These are phyloP conservation scores for Eudorina sp. DNA, from an alignment of 139 green algal species.

Conservation along the genomic window DNA sequence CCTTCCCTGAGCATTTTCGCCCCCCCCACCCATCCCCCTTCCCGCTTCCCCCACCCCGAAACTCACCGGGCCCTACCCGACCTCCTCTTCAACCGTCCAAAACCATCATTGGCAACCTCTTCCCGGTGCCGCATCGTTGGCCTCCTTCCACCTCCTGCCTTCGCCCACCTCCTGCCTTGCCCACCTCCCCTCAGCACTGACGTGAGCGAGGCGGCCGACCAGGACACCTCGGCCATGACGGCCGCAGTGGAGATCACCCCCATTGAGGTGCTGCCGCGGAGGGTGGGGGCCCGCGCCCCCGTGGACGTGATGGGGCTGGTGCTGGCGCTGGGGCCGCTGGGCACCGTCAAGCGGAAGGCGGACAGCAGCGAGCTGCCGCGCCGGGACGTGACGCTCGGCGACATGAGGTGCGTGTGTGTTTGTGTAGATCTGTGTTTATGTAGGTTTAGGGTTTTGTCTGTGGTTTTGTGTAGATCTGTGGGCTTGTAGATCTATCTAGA, in stretches of 20 bases:
- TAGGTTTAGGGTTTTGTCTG: too few relatives aligned
- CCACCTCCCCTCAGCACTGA: constrained; percentile 62
- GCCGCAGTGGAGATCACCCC: constrained; percentile 74
- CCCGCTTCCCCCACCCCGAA: too few relatives aligned
- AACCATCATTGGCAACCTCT: too few relatives aligned
- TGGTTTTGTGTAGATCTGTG: too few relatives aligned
- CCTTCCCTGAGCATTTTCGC: too few relatives aligned
- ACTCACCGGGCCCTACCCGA: too few relatives aligned
- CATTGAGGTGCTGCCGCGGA: constrained; percentile 75
- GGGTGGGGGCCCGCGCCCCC: constrained; percentile 72
- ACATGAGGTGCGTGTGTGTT: constrained; percentile 67
- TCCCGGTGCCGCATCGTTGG: too few relatives aligned
- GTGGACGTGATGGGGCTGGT: constrained; percentile 89
- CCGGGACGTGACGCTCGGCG: constrained; percentile 81
- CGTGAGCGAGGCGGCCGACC: constrained; percentile 77
- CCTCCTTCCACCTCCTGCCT: too few relatives aligned
- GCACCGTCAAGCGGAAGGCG: constrained; percentile 87
- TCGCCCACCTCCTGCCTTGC: background rate
- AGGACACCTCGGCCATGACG: constrained; percentile 65
- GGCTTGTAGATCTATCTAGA: too few relatives aligned
- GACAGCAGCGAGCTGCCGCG: constrained; percentile 82
- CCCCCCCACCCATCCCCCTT: too few relatives aligned
- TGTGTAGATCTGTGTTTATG: too few relatives aligned
- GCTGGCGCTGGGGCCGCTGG: constrained; percentile 62
- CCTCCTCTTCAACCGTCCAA: too few relatives aligned